phyloP scores from a whole-genome alignment of 164 flowering plant species.

The grape (Vitis vinifera) region ASM3070453v1 NC_081807.1:20906001-20906500 shows the following conservation, averaged over 20 bases:
- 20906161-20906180: slow-evolving; percentile 78
- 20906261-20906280: slow-evolving; percentile 77
- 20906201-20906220: slow-evolving; percentile 79
- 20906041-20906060: slow-evolving; percentile 52
- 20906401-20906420: slow-evolving; percentile 79
- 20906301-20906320: slow-evolving; percentile 76
- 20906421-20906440: slow-evolving; percentile 75
- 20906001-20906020: slow-evolving; percentile 61
- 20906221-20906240: slow-evolving; percentile 47
- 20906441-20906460: slow-evolving; percentile 39
- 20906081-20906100: slow-evolving; percentile 80
- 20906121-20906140: slow-evolving; percentile 53
- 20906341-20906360: slow-evolving; percentile 44
- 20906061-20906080: slow-evolving; percentile 59
- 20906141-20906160: slow-evolving; percentile 56
- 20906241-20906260: slow-evolving; percentile 63
- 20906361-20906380: slow-evolving; percentile 61
- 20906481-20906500: slow-evolving; percentile 83
- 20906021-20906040: slow-evolving; percentile 48
- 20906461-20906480: slow-evolving; percentile 54
- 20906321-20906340: slow-evolving; percentile 75
- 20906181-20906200: slow-evolving; percentile 89
- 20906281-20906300: slow-evolving; percentile 79
- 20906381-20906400: slow-evolving; percentile 89
- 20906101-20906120: slow-evolving; percentile 86